Evolutionary conservation across 2,329 filamentous ascomycete species (phyloP).

Genomic region (Diaporthe nobilis): DNA sequence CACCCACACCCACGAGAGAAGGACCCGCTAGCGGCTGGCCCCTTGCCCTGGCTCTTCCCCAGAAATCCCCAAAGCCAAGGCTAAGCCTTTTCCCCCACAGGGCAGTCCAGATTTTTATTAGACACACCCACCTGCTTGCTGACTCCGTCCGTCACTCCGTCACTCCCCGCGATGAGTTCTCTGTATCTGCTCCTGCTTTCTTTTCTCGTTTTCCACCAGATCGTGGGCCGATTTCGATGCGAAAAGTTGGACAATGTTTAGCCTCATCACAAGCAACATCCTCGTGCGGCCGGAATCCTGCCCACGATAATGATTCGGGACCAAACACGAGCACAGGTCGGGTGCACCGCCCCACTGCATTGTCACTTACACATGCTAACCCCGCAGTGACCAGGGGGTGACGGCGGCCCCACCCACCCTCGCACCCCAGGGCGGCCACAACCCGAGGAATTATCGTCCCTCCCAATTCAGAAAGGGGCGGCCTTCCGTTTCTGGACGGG

Average conservation of each 20-base stretch:
- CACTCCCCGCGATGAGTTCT: not conserved
- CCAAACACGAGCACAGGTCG: slow-evolving; percentile 16
- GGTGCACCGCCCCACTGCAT: slow-evolving; percentile 20
- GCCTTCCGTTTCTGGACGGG: slow-evolving; percentile 15
- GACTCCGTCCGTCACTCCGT: not conserved
- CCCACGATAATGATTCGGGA: slow-evolving; percentile 40
- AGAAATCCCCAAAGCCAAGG: slow-evolving; percentile 27
- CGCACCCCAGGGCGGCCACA: not conserved
- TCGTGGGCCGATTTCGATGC: not conserved
- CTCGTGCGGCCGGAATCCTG: not conserved
- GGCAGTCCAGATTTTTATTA: not conserved
- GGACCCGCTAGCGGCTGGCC: slow-evolving; percentile 21
- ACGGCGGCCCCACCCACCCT: slow-evolving; percentile 33
- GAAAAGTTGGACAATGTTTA: not conserved
- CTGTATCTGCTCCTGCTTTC: not conserved
- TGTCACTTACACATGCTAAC: slow-evolving; percentile 33
- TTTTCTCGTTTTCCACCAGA: slow-evolving; percentile 25
- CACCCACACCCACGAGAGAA: not conserved
- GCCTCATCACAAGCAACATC: not conserved
- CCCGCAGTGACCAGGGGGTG: slow-evolving; percentile 37
- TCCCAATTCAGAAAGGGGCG: slow-evolving; percentile 6
- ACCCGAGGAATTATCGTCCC: slow-evolving; percentile 32
- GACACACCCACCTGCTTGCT: slow-evolving; percentile 14
- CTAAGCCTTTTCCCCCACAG: slow-evolving; percentile 36
- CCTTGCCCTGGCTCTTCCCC: slow-evolving; percentile 29